A percentile compares a stretch with the other conserved stretches of the same genome.
phyloP scores from a whole-genome alignment of 1,284 basidiomycete genomes.

The Apiotrichum laibachii region DNA sequence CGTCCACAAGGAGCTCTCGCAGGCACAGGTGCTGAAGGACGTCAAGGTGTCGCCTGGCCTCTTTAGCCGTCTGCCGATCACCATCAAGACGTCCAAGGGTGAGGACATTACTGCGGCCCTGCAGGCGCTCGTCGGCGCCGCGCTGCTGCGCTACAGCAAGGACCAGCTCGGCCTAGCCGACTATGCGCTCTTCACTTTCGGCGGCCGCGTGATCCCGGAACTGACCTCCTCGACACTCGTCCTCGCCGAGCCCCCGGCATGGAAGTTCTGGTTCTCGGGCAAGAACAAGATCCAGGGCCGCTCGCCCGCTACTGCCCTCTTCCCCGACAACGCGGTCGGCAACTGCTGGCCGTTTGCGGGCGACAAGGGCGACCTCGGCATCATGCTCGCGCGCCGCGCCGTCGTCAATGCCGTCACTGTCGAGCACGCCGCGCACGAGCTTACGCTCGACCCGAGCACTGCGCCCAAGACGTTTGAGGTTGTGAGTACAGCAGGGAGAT shows the following conservation, averaged over 20 bases:
- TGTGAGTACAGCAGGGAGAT: slow-evolving; percentile 32
- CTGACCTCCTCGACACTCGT: slow-evolving; percentile 76
- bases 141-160: slow-evolving; percentile 64
- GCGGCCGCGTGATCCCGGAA: slow-evolving; percentile 73
- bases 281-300: slow-evolving; percentile 62
- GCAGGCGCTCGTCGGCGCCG: slow-evolving; percentile 66
- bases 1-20: slow-evolving; percentile 23
- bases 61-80: slow-evolving; percentile 35
- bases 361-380: slow-evolving; percentile 71
- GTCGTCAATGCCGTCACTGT: slow-evolving; percentile 75
- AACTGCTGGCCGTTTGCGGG: slow-evolving; percentile 92
- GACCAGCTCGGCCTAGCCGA: slow-evolving; percentile 79
- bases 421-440: slow-evolving; percentile 77
- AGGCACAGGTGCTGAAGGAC: slow-evolving; percentile 24
- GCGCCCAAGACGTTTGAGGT: slow-evolving; percentile 80
- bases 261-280: neutral
- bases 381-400: slow-evolving; percentile 68
- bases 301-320: slow-evolving; percentile 77
- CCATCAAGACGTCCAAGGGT: slow-evolving; percentile 70
- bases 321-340: slow-evolving; percentile 61
- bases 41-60: slow-evolving; percentile 24
- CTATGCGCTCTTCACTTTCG: slow-evolving; percentile 78
- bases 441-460: slow-evolving; percentile 71
- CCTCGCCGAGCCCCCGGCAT: slow-evolving; percentile 54
- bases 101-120: slow-evolving; percentile 72